Evolutionary conservation across 2,329 filamentous ascomycete genomes (phyloP).

Genomic region (Aspergillus versicolor): DNA sequence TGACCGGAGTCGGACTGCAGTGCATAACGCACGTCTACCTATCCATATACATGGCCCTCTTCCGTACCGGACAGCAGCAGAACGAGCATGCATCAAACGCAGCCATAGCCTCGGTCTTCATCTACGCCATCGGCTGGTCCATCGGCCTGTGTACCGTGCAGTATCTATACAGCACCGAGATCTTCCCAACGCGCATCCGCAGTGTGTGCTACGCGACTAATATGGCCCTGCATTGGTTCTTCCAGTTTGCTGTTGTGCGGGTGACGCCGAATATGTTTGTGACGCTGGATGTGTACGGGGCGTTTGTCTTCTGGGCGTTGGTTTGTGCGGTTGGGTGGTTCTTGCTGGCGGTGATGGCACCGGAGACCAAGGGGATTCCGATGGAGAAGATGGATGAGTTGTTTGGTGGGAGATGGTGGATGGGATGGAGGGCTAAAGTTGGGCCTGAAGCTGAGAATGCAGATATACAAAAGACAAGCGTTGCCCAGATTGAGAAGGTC

Average conservation of each 20-base stretch:
- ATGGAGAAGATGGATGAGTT: conserved; percentile 56
- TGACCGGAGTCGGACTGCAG: conserved; percentile 48
- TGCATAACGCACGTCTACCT: conserved; percentile 55
- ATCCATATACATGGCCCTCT: conserved; percentile 50
- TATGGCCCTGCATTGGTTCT: conserved; percentile 58
- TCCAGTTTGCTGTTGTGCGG: conserved; percentile 58
- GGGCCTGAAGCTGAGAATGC: not conserved
- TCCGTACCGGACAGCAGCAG: conserved; percentile 28
- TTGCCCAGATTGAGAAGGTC: too few relatives aligned
- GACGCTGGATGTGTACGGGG: conserved; percentile 54
- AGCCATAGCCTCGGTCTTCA: conserved; percentile 55
- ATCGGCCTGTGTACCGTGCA: conserved; percentile 57
- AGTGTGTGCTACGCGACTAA: conserved; percentile 53
- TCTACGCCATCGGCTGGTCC: conserved; percentile 58
- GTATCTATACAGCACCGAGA: conserved; percentile 57
- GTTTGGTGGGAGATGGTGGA: conserved; percentile 47
- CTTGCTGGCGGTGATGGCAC: conserved; percentile 52
- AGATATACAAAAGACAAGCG: too few relatives aligned
- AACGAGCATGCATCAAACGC: conserved; percentile 53
- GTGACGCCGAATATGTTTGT: conserved; percentile 58
- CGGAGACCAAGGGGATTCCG: conserved; percentile 55
- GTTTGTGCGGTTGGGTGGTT: conserved; percentile 50
- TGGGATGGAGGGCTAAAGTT: conserved; percentile 38
- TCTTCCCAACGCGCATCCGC: conserved; percentile 56
- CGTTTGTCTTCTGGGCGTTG: conserved; percentile 55